These are phyloP conservation scores for Plantago major DNA, from an alignment of 257 asterid species.

Conservation along the genomic window DNA sequence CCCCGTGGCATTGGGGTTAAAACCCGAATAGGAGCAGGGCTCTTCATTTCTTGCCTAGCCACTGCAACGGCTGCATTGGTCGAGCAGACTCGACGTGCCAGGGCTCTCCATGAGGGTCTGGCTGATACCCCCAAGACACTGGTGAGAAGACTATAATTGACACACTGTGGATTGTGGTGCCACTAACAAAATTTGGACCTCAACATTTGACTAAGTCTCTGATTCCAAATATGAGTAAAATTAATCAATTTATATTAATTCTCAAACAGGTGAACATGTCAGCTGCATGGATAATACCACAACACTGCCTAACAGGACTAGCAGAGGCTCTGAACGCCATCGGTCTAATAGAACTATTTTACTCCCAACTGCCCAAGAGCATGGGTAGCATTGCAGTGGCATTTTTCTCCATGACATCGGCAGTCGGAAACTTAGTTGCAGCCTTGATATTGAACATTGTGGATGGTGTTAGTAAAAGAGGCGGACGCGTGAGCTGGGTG, in stretches of 20 bases:
- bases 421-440: conserved; percentile 46
- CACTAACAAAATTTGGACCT: background rate
- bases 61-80: conserved; percentile 44
- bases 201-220: no score
- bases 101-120: conserved; percentile 43
- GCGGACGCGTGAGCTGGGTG: conserved; percentile 58
- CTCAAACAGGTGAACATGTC: conserved; percentile 47
- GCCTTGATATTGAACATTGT: conserved; percentile 39
- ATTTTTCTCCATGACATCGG: conserved; percentile 41
- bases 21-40: conserved; percentile 55
- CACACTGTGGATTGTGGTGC: background rate
- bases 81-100: conserved; percentile 43
- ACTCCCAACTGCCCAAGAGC: conserved; percentile 55
- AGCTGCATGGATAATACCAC: conserved; percentile 64
- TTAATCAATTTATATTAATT: background rate
- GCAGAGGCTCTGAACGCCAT: conserved; percentile 66
- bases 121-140: conserved; percentile 23
- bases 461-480: conserved; percentile 26
- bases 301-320: conserved; percentile 42
- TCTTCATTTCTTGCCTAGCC: conserved; percentile 47
- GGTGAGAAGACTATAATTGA: conserved; percentile 14
- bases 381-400: conserved; percentile 67
- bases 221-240: no score
- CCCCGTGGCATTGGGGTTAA: conserved; percentile 44
- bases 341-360: conserved; percentile 56